phyloP scores from a whole-genome alignment of 441 rosid genomes.

The Pelargonium cotyledonis region DNA sequence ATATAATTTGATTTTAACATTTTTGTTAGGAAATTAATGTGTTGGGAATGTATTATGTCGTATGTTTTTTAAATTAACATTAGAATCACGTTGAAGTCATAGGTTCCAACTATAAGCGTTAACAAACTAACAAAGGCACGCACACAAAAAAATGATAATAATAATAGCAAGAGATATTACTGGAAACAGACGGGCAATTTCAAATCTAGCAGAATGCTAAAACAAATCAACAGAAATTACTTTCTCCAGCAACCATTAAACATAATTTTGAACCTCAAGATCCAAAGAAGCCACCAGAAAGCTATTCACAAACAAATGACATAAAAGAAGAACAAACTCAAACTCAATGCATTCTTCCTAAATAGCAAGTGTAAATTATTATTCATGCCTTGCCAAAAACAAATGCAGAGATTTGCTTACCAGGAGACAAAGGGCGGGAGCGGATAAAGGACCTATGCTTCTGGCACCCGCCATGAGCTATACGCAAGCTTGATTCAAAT shows the following conservation, averaged over 20 bases:
- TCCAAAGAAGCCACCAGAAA: background rate
- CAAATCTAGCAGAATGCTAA: background rate
- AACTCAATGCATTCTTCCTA: background rate
- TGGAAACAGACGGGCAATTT: background rate
- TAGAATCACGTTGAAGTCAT: background rate
- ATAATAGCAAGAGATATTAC: background rate
- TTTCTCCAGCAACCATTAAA: background rate
- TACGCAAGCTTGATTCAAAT: slow-evolving; percentile 47
- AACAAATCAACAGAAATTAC: background rate
- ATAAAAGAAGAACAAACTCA: background rate
- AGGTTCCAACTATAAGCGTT: background rate
- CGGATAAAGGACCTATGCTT: slow-evolving; percentile 64
- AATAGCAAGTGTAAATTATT: background rate
- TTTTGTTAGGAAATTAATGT: too few relatives aligned
- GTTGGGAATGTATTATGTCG: too few relatives aligned
- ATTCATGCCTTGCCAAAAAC: background rate
- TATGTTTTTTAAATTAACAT: too few relatives aligned
- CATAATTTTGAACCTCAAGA: background rate
- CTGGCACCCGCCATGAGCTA: slow-evolving; percentile 40
- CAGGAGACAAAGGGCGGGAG: slow-evolving; percentile 57
- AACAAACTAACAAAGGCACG: background rate
- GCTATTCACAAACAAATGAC: background rate
- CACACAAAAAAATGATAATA: background rate
- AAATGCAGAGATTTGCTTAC: slow-evolving; percentile 31
- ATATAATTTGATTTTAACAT: too few relatives aligned